A percentile compares a stretch with the other conserved stretches of the same genome.
These are phyloP conservation scores for Fraxinus quadrangulata DNA, from an alignment of 257 asterid genomes.

Conservation along the genomic window DNA sequence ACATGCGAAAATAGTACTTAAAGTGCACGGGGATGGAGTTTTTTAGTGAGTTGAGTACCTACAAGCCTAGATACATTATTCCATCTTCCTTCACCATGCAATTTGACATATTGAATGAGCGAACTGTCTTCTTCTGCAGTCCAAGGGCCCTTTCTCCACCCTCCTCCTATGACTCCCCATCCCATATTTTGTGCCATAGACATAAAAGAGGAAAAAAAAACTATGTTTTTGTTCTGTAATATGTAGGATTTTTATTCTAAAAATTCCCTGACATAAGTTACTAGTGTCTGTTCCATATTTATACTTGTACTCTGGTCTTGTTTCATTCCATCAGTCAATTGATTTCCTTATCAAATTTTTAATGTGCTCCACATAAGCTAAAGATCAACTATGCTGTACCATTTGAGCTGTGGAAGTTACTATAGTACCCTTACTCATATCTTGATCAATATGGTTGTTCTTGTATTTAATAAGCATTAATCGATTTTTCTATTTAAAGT, in stretches of 20 bases:
- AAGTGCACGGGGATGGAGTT: not conserved
- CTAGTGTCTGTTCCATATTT: slow-evolving; percentile 47
- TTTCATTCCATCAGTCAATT: slow-evolving; percentile 39
- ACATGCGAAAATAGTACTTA: not conserved
- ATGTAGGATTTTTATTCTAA: slow-evolving; percentile 27
- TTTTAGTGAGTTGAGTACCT: slow-evolving; percentile 40
- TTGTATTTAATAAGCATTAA: not conserved
- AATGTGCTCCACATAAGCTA: slow-evolving; percentile 30
- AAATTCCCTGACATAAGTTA: slow-evolving; percentile 56
- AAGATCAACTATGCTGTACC: slow-evolving; percentile 30
- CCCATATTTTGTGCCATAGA: slow-evolving; percentile 51
- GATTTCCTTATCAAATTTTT: slow-evolving; percentile 52
- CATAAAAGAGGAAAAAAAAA: slow-evolving; percentile 28
- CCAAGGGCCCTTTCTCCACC: slow-evolving; percentile 97
- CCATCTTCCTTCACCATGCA: slow-evolving; percentile 96
- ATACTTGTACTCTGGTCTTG: slow-evolving; percentile 41
- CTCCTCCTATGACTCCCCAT: slow-evolving; percentile 61
- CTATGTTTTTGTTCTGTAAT: slow-evolving; percentile 4
- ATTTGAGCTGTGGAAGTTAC: not conserved
- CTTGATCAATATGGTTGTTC: not conserved
- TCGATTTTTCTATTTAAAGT: not conserved
- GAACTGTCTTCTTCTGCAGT: slow-evolving; percentile 79
- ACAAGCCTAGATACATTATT: slow-evolving; percentile 76
- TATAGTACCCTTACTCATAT: not conserved
- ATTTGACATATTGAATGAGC: slow-evolving; percentile 70